A percentile compares a stretch with the other conserved stretches of the same genome.
phyloP scores from a whole-genome alignment of 179 eudicot genomes.

The Beta lomatogona region DNA sequence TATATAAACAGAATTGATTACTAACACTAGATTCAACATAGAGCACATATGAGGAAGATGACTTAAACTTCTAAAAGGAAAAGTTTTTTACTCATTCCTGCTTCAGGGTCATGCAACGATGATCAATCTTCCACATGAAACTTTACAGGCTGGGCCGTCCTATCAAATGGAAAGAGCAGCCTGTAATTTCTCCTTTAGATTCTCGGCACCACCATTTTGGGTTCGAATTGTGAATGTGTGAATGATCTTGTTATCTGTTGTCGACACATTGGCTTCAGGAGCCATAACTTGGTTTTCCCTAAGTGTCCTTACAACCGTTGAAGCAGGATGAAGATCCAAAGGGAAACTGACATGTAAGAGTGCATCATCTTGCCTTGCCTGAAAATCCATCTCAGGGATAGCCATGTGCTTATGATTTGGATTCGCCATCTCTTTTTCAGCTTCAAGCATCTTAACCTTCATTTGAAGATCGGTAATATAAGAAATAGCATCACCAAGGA shows the following conservation, averaged over 20 bases:
- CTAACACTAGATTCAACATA: conserved; percentile 8
- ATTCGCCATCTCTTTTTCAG: conserved; percentile 54
- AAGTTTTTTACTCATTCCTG: neutral
- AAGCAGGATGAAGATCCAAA: conserved; percentile 71
- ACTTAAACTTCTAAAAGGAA: neutral
- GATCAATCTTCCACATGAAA: neutral
- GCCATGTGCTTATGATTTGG: conserved; percentile 35
- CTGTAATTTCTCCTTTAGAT: conserved; percentile 65
- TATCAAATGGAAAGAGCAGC: conserved; percentile 61
- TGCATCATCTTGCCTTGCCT: conserved; percentile 60
- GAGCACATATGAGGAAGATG: neutral
- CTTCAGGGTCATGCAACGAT: neutral
- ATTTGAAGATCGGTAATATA: conserved; percentile 76
- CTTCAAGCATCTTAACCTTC: conserved; percentile 58
- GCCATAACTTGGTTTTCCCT: conserved; percentile 53
- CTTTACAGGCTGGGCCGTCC: too few relatives aligned
- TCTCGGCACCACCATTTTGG: conserved; percentile 55
- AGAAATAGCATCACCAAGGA: conserved; percentile 77
- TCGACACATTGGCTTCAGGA: conserved; percentile 58
- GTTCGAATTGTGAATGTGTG: conserved; percentile 72
- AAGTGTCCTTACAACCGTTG: conserved; percentile 53
- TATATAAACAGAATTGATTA: neutral
- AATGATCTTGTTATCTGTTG: conserved; percentile 62
- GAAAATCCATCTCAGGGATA: conserved; percentile 63
- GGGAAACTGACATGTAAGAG: conserved; percentile 74